Conservation (phyloP, 176 grass and related monocot species). For the Phragmites australis region DNA sequence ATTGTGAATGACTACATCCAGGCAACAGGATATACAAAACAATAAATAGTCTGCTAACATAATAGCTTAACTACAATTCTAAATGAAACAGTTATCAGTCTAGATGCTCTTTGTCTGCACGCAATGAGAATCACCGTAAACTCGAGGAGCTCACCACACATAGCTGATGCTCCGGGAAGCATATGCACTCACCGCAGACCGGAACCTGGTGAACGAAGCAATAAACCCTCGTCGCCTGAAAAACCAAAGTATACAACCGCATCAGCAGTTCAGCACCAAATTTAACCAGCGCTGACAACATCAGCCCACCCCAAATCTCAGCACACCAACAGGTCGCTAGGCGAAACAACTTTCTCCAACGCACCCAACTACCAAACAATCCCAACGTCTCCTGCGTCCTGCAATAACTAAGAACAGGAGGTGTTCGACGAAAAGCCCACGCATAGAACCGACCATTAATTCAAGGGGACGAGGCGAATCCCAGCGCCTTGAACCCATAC, state of each 20-base stretch:
- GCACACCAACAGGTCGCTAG: slow-evolving; percentile 5
- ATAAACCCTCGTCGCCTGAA: slow-evolving; percentile 94
- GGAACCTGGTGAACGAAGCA: slow-evolving; percentile 98
- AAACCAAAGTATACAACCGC: slow-evolving; percentile 9
- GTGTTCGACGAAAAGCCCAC: not conserved
- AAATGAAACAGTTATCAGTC: not conserved
- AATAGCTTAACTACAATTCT: not conserved
- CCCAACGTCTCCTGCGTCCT: not conserved
- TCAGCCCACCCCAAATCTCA: slow-evolving; percentile 4
- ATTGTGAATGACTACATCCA: slow-evolving; percentile 10
- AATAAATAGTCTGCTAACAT: not conserved
- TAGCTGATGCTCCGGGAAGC: slow-evolving; percentile 87
- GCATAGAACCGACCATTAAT: not conserved
- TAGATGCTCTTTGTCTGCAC: not conserved
- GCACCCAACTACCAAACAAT: not conserved
- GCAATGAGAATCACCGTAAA: not conserved
- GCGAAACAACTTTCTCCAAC: too few species aligned
- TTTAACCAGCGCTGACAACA: not conserved
- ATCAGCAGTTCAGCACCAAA: slow-evolving; percentile 23
- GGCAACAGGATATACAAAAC: slow-evolving; percentile 2
- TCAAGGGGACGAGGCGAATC: not conserved
- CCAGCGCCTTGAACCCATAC: not conserved
- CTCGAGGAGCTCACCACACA: slow-evolving; percentile 72
- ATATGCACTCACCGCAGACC: slow-evolving; percentile 96
- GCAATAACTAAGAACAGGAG: not conserved